Evolutionary conservation across 306 rosid species (phyloP).

Genomic region (Malus fusca): DNA sequence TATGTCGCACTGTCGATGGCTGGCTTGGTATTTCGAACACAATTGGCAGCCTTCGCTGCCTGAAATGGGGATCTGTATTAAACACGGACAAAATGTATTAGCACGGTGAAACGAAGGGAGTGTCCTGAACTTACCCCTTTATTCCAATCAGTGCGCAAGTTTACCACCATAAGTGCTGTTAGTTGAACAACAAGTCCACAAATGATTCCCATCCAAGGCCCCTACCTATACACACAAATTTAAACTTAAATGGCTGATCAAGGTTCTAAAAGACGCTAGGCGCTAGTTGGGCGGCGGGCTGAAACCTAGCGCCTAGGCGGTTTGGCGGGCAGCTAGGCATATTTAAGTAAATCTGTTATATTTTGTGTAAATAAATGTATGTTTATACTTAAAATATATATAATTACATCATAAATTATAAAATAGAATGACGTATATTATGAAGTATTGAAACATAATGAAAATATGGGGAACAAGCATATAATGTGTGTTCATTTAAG

Average conservation of each 20-base stretch:
- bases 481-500: no score
- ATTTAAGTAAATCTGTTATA: no score
- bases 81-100: background rate
- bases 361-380: no score
- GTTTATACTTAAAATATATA: no score
- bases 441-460: no score
- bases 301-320: no score
- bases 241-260: background rate
- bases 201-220: constrained; percentile 62
- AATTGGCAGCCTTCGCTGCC: constrained; percentile 35
- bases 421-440: no score
- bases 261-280: no score
- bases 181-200: constrained; percentile 53
- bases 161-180: constrained; percentile 26
- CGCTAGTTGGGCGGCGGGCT: fast-evolving
- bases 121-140: constrained; percentile 23
- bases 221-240: constrained; percentile 32
- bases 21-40: constrained; percentile 11
- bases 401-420: no score
- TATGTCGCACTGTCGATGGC: constrained; percentile 8
- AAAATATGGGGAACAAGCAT: no score
- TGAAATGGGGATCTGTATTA: constrained; percentile 10
- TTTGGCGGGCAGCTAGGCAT: fast-evolving
- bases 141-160: constrained; percentile 37
- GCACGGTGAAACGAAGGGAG: background rate